Base-by-base conservation (phyloP, 306 rosid genomes). In the Elaeagnus macrophylla region DNA sequence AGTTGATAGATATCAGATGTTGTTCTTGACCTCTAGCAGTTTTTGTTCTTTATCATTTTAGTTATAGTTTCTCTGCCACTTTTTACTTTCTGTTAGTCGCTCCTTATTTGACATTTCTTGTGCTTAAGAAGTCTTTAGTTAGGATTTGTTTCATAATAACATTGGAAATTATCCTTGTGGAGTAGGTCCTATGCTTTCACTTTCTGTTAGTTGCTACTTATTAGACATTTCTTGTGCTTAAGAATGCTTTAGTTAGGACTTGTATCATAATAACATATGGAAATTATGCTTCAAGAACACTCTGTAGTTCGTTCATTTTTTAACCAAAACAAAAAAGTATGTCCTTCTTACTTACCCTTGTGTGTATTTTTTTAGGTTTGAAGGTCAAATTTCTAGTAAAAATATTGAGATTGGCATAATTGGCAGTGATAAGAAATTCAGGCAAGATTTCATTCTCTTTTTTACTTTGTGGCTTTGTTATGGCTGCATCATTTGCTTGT, bases 401-500 rank as follows among this genome's bases (percentile, higher is more conserved):
- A 86, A 86, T 71, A 86, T 86, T 67, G 88, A 86, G 73, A 86
- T 86, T 65, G 95, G 91, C 68, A 78, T 86, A 59, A 86, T 86
- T 60, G 82, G 85, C 6, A 51, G 71, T 0, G 95, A 86, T 72
- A 86, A 86, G 61, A 78, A 75, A 51, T 86, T 86, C 85, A 86
- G 88, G 95, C 75, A 61, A 43, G 57, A 53, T 75, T 43, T 37
- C 56, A 7, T 50, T 37, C 49, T 18, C 16, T 16, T 37, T 42
- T 42, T 42, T 13, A 10, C 46, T 42, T 13, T 9, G 5, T 42
- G 46, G 46, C 5, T 42, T 10, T 11, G 44, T 40, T 7, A 40
- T 42, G 46, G 46, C 10, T 42, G 46, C 46, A 42, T 42, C 46
- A 9, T 42, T 9, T 5, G 13, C 3, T 42, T 42, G 46, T 9